phyloP scores from a whole-genome alignment of 768 basidiomycete species.

The Pleurotus giganteus region DNA sequence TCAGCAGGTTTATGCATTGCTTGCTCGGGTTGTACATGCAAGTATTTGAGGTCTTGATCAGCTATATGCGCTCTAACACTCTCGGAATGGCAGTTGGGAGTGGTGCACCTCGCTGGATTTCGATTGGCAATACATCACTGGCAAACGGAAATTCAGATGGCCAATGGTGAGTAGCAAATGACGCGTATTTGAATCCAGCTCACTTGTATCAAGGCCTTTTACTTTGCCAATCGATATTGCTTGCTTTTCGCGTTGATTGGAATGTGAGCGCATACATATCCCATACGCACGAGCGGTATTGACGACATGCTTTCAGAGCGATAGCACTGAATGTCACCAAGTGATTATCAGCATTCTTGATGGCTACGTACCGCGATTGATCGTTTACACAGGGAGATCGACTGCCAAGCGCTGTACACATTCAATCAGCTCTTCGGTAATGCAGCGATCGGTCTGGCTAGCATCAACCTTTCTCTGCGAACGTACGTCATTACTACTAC shows the following conservation, averaged over 20 bases:
- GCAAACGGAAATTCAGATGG: conserved; percentile 61
- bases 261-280: conserved; percentile 46
- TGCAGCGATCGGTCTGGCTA: conserved; percentile 65
- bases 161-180: conserved; percentile 48
- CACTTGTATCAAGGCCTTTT: conserved; percentile 47
- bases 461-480: conserved; percentile 66
- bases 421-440: conserved; percentile 67
- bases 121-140: conserved; percentile 60
- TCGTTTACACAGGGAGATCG: conserved; percentile 36
- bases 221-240: conserved; percentile 68
- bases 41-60: conserved; percentile 18
- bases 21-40: conserved; percentile 61
- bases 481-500: conserved; percentile 42
- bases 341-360: conserved; percentile 24
- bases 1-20: conserved; percentile 57
- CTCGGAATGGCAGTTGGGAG: conserved; percentile 52
- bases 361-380: background rate
- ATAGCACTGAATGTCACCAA: conserved; percentile 58
- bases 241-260: conserved; percentile 65
- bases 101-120: conserved; percentile 60
- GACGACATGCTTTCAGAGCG: conserved; percentile 33
- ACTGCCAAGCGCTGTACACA: conserved; percentile 69
- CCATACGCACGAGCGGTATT: background rate
- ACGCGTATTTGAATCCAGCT: background rate
- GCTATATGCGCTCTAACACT: background rate